Base-by-base conservation (phyloP, 169 alveolate species). In the Cryptosporidium baileyi region DNA sequence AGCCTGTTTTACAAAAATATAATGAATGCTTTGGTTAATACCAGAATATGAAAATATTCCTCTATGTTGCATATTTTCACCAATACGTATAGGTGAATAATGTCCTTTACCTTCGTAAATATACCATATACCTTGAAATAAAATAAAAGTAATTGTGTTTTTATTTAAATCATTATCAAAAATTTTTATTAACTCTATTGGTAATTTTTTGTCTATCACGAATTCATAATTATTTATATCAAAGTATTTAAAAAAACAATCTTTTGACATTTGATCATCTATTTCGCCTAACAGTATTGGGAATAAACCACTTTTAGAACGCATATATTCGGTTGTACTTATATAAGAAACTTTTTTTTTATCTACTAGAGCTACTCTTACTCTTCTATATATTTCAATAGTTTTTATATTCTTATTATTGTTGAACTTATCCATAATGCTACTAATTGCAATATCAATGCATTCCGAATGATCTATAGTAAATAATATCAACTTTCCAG, bases 21-120 rank as follows among this genome's bases (percentile, higher is more conserved):
- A 74, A 26, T 74, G 85, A 4, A 74, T 40, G 40, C 85, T 74
- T 26, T 36, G 44, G 8, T 4, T 41, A 36, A 74, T 40, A 17
- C 67, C 67, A 1, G 85, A 52, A 74, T 74, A 74, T 22, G 67
- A 51, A 74, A 74, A 74, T 32, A 74, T 54, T 11, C 85, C 85
- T 0, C 11, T 32, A 38, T 74, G 85, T 13, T 51, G 60, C 57
- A 54, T 51, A 54, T 74, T 74, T 30, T 30, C 60, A 0, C 65
- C 65, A 22, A 74, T 54, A 24, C 85, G 49, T 7, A 74, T 26
- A 36, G 74, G 74, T 9, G 85, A 74, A 40, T 74, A 74, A 74
- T 54, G 54, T 9, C 67, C 67, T 4, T 40, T 54, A 3, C 85
- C 85, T 38, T 74, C 85, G 38, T 74, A 74, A 24, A 74, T 26